These are phyloP conservation scores for Sugiyamaella sp. DNA, from an alignment of 1,139 yeast genomes.

Conservation along the genomic window DNA sequence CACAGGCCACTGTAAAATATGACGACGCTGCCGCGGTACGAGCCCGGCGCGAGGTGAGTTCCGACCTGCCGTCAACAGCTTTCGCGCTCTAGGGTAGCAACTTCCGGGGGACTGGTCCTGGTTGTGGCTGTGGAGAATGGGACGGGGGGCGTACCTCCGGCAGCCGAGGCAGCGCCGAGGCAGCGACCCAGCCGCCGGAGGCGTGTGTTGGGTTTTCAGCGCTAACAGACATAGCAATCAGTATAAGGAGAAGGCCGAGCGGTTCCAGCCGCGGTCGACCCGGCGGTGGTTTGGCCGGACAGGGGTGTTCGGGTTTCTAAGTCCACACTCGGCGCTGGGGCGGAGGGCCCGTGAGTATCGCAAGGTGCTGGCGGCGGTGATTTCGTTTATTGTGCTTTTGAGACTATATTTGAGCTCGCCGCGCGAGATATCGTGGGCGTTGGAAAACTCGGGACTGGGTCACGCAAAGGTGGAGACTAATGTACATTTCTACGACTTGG, in stretches of 20 bases:
- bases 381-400: slow-evolving; percentile 8
- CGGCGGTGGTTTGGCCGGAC: not conserved
- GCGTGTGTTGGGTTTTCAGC: not conserved
- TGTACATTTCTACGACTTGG: slow-evolving; percentile 52
- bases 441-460: not conserved
- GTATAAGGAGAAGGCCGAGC: slow-evolving; percentile 15
- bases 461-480: not conserved
- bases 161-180: no score
- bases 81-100: no score
- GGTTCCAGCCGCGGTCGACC: slow-evolving; percentile 14
- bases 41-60: slow-evolving; percentile 10
- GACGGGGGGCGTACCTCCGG: slow-evolving; percentile 4
- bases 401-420: slow-evolving; percentile 2
- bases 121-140: no score
- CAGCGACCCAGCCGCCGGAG: not conserved
- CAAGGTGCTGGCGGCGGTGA: not conserved
- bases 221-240: not conserved
- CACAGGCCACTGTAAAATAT: not conserved
- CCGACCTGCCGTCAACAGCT: not conserved
- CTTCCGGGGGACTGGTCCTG: no score
- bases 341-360: slow-evolving; percentile 6
- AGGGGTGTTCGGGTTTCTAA: slow-evolving; percentile 1
- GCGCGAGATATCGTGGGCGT: not conserved
- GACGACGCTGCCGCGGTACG: slow-evolving; percentile 14
- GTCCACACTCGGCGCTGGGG: slow-evolving; percentile 9